A percentile compares a stretch with the other conserved stretches of the same genome.
Conservation (phyloP, 1,284 basidiomycete genomes). For the Leccinum olivaceoglutinosum region DNA sequence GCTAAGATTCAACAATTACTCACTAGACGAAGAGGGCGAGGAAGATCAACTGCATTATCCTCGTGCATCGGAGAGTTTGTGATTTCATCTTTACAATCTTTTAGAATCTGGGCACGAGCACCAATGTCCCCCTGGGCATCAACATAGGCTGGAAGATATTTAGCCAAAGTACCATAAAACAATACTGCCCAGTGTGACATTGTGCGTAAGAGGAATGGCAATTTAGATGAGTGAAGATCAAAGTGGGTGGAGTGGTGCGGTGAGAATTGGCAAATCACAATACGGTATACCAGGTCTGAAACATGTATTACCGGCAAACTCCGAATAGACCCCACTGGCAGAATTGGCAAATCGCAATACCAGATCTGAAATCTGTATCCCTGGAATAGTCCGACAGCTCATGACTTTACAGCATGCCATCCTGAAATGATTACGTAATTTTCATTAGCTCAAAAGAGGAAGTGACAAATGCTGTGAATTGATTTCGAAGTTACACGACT, state of each 20-base stretch:
- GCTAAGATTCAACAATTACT: not conserved
- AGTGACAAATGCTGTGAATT: not conserved
- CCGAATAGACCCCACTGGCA: not conserved
- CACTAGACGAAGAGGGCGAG: not conserved
- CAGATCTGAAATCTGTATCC: not conserved
- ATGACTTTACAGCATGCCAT: not conserved
- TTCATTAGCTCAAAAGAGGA: not conserved
- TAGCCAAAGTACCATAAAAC: not conserved
- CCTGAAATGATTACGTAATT: not conserved
- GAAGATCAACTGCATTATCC: not conserved
- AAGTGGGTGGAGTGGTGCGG: not conserved
- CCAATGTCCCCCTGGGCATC: not conserved
- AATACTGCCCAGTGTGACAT: not conserved
- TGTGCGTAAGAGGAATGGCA: not conserved
- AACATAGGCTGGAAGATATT: not conserved
- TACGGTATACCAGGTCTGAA: not conserved
- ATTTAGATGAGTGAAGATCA: not conserved
- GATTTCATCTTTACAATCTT: not conserved
- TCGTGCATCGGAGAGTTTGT: not conserved
- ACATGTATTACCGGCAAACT: not conserved
- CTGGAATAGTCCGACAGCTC: not conserved
- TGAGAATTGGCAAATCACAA: not conserved
- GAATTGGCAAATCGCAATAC: not conserved
- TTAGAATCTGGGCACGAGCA: not conserved
- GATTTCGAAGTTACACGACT: not conserved